Evolutionary conservation across 1,139 yeast genomes (phyloP).

Genomic region (Zygoascus hellenicus): DNA sequence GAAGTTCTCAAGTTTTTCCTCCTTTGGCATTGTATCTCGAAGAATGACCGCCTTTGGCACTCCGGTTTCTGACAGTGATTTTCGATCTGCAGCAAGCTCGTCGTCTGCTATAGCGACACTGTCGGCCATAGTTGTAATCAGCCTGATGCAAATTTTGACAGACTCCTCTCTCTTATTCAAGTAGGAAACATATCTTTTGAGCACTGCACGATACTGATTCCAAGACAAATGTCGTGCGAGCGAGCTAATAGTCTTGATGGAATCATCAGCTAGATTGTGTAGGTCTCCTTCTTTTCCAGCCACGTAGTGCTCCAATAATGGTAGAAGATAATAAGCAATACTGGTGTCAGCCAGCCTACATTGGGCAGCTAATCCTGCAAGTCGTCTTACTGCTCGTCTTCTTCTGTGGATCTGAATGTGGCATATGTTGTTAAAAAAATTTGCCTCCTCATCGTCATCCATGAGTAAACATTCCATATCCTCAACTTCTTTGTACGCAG

Average conservation of each 20-base stretch:
- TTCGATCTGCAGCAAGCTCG: slow-evolving; percentile 14
- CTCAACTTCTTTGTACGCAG: slow-evolving; percentile 45
- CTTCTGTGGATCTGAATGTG: slow-evolving; percentile 87
- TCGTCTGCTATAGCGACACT: slow-evolving; percentile 7
- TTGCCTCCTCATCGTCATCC: slow-evolving; percentile 74
- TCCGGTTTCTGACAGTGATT: neutral
- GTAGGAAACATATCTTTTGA: slow-evolving; percentile 62
- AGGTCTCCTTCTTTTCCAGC: slow-evolving; percentile 49
- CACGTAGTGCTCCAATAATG: slow-evolving; percentile 74
- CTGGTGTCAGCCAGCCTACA: slow-evolving; percentile 46
- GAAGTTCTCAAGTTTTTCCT: slow-evolving; percentile 46
- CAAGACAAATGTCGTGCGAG: slow-evolving; percentile 60
- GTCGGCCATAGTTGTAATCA: slow-evolving; percentile 42
- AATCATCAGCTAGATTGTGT: slow-evolving; percentile 68
- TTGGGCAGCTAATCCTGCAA: slow-evolving; percentile 39
- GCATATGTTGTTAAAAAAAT: slow-evolving; percentile 72
- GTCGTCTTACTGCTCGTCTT: slow-evolving; percentile 68
- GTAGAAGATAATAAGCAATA: slow-evolving; percentile 75
- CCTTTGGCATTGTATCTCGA: slow-evolving; percentile 30
- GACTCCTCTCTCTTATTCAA: slow-evolving; percentile 47
- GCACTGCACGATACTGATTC: slow-evolving; percentile 74
- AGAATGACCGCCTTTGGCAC: slow-evolving; percentile 19
- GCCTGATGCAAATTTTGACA: slow-evolving; percentile 54
- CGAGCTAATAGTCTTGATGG: slow-evolving; percentile 57
- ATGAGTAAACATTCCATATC: slow-evolving; percentile 64